Base-by-base conservation (phyloP, 1,284 basidiomycete genomes). In the Ustilago crameri region DNA sequence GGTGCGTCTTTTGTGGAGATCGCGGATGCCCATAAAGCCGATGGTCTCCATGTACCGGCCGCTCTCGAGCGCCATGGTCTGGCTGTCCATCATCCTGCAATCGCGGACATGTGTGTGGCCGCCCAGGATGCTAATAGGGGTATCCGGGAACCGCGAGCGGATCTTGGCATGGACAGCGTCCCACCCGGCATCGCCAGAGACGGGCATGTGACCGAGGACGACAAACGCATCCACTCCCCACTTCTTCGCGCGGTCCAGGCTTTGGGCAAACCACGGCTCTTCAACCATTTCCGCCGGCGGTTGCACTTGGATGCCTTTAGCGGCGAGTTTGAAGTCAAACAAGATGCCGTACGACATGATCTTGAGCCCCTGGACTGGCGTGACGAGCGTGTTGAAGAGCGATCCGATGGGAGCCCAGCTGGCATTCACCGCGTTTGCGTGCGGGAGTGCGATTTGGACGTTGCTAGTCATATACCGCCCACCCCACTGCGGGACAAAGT, bases 401-500 rank as follows among this genome's bases (percentile, higher is more conserved):
- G 67, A 66, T 26, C 78, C 80, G 32, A 83, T 76, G 9, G 74
- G 76, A 10, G 73, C 67, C 20, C 46, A 52, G 49, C 52, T 72
- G 12, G 45, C 52, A 18, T 58, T 51, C 10, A 46, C 45, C 5
- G 55, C 68, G 17, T 65, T 55, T 3, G 59, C 51, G n/a, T 66
- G 41, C 1, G 71, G 60, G 15, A 81, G 44, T 12, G 74, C 60
- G 47, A 81, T 79, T 41, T 74, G 74, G 48, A 79, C 74, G 47
- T 77, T 77, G 59, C 60, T 73, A 2, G 74, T 73, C 56, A 80
- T 64, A 55, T 75, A 80, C 17, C 76, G 60, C 12, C 72, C 78
- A 26, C 64, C 56, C 69, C 69, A 86, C 52, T 87, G 85, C 2
- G 91, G 91, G 5, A 86, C 90, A 78, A 91, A 92, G 82, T 91